These are phyloP conservation scores for Talaromyces rugulosus DNA, from an alignment of 2,329 filamentous ascomycete genomes.

Conservation along the genomic window DNA sequence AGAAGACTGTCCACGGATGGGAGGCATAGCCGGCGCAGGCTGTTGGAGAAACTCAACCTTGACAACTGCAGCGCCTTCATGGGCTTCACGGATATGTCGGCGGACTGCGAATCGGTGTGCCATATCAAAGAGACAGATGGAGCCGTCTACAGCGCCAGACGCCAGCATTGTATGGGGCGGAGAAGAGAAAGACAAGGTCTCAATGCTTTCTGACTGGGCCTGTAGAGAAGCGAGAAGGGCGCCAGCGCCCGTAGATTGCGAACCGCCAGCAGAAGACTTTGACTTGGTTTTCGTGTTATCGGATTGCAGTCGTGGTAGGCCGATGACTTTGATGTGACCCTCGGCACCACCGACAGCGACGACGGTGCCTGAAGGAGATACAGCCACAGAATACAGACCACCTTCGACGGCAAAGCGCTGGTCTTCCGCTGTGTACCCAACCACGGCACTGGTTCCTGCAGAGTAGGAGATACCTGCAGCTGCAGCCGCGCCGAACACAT, in stretches of 20 bases:
- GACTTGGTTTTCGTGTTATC: slow-evolving; percentile 46
- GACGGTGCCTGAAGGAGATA: slow-evolving; percentile 74
- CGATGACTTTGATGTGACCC: slow-evolving; percentile 79
- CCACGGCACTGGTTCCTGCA: slow-evolving; percentile 59
- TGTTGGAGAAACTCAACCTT: slow-evolving; percentile 78
- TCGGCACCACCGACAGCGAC: slow-evolving; percentile 84
- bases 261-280: slow-evolving; percentile 42
- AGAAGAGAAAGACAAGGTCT: slow-evolving; percentile 65
- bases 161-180: slow-evolving; percentile 59
- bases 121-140: slow-evolving; percentile 81
- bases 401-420: slow-evolving; percentile 90
- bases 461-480: slow-evolving; percentile 57
- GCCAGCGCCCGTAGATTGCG: slow-evolving; percentile 50
- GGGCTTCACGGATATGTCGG: slow-evolving; percentile 73
- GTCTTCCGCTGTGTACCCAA: slow-evolving; percentile 74
- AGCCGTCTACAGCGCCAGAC: slow-evolving; percentile 61
- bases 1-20: slow-evolving; percentile 18
- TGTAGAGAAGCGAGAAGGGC: slow-evolving; percentile 79
- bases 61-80: slow-evolving; percentile 85
- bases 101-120: slow-evolving; percentile 83
- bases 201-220: slow-evolving; percentile 73
- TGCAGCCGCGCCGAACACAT: slow-evolving; percentile 77
- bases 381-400: slow-evolving; percentile 80
- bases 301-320: slow-evolving; percentile 63
- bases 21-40: slow-evolving; percentile 27